Conservation (phyloP, 1,139 yeast genomes). For the Nakaseomyces delphensis region DNA sequence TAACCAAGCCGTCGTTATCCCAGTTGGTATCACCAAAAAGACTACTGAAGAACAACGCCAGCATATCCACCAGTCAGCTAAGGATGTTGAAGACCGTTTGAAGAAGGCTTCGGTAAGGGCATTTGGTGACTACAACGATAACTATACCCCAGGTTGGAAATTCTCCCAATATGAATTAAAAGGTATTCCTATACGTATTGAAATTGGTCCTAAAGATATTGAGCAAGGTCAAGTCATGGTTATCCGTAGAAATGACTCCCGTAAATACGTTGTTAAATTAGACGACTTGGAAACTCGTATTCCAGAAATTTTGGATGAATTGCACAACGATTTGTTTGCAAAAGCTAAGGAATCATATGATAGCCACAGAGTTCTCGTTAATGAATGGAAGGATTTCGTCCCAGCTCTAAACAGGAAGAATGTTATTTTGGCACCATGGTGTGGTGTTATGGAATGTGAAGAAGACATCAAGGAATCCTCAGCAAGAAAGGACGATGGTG, state of each 20-base stretch:
- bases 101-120: slow-evolving; percentile 57
- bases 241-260: slow-evolving; percentile 87
- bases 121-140: slow-evolving; percentile 80
- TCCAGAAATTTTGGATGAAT: slow-evolving; percentile 67
- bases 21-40: slow-evolving; percentile 90
- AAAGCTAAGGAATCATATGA: slow-evolving; percentile 81
- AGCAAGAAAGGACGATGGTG: slow-evolving; percentile 68
- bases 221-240: slow-evolving; percentile 72
- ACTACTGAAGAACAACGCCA: slow-evolving; percentile 68
- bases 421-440: slow-evolving; percentile 91
- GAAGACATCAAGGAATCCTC: slow-evolving; percentile 93
- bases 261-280: slow-evolving; percentile 58
- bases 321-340: slow-evolving; percentile 66
- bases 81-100: slow-evolving; percentile 53
- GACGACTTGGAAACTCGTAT: slow-evolving; percentile 57
- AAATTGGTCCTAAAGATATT: slow-evolving; percentile 92
- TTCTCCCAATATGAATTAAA: slow-evolving; percentile 95
- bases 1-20: slow-evolving; percentile 82
- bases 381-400: slow-evolving; percentile 86
- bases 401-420: slow-evolving; percentile 88
- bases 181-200: slow-evolving; percentile 90
- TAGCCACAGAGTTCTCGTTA: slow-evolving; percentile 68
- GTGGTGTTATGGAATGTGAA: slow-evolving; percentile 91
- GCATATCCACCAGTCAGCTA: slow-evolving; percentile 61
- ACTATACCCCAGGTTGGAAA: slow-evolving; percentile 98